These are phyloP conservation scores for Leccinum pellstonianum DNA, from an alignment of 768 basidiomycete species.

Conservation along the genomic window DNA sequence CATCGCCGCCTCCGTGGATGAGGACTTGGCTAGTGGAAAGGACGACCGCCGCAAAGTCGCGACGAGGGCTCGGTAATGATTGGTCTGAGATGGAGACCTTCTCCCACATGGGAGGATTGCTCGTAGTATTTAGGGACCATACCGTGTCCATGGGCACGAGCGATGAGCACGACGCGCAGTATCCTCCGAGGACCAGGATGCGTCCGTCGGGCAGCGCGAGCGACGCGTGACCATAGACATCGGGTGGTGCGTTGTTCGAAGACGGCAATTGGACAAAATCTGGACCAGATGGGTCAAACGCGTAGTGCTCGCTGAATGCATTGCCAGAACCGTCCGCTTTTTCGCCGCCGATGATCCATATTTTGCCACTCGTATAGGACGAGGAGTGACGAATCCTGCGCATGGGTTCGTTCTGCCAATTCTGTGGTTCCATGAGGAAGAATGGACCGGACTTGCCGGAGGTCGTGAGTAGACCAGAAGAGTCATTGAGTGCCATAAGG, in stretches of 20 bases:
- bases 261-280: constrained; percentile 57
- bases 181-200: constrained; percentile 76
- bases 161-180: constrained; percentile 41
- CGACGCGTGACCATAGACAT: constrained; percentile 70
- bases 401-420: constrained; percentile 66
- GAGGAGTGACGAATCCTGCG: constrained; percentile 78
- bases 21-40: constrained; percentile 56
- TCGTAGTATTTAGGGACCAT: constrained; percentile 62
- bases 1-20: constrained; percentile 78
- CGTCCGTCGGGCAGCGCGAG: constrained; percentile 67
- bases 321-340: constrained; percentile 74
- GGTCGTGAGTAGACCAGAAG: constrained; percentile 56
- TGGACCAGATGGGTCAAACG: constrained; percentile 50
- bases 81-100: constrained; percentile 36
- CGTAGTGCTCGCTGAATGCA: constrained; percentile 62
- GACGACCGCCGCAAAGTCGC: constrained; percentile 57
- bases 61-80: constrained; percentile 55
- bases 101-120: constrained; percentile 50
- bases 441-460: constrained; percentile 35
- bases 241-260: constrained; percentile 54
- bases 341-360: constrained; percentile 79
- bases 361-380: constrained; percentile 46
- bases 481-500: constrained; percentile 56
- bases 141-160: constrained; percentile 58
- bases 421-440: constrained; percentile 47